phyloP scores from a whole-genome alignment of 2,329 filamentous ascomycete species.

The Emergomyces africanus region DNA sequence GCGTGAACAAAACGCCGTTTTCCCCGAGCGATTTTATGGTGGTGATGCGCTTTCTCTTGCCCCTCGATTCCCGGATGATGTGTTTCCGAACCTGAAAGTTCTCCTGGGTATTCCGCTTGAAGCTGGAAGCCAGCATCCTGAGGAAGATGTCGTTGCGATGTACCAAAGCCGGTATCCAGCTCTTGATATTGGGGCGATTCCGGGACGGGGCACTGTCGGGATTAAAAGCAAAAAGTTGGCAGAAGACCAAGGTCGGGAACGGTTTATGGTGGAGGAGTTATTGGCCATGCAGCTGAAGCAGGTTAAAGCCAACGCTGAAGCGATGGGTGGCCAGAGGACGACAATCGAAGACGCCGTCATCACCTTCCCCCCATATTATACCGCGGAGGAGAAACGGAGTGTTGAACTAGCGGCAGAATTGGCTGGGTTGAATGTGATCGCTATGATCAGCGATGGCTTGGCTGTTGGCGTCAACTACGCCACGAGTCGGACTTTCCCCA shows the following conservation, averaged over 20 bases:
- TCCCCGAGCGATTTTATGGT: constrained; percentile 84
- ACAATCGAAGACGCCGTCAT: constrained; percentile 71
- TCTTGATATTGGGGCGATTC: constrained; percentile 49
- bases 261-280: constrained; percentile 75
- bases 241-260: constrained; percentile 48
- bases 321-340: constrained; percentile 61
- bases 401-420: constrained; percentile 73
- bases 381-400: constrained; percentile 76
- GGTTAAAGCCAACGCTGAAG: constrained; percentile 77
- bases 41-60: constrained; percentile 80
- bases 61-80: constrained; percentile 78
- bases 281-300: constrained; percentile 93
- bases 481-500: constrained; percentile 78
- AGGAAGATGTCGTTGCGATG: constrained; percentile 45
- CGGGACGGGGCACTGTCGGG: constrained; percentile 54
- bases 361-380: constrained; percentile 84
- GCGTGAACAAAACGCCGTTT: constrained; percentile 51
- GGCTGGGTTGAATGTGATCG: constrained; percentile 74
- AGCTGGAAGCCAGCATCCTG: constrained; percentile 30
- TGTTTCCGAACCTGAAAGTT: constrained; percentile 87
- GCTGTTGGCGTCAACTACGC: constrained; percentile 94
- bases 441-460: constrained; percentile 75
- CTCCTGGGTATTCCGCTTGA: constrained; percentile 61
- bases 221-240: constrained; percentile 64
- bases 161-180: constrained; percentile 70